Evolutionary conservation across 1,284 basidiomycete genomes (phyloP), one percentile per base, ranked within the genome.

Genomic region (Puccinia polysora): DNA sequence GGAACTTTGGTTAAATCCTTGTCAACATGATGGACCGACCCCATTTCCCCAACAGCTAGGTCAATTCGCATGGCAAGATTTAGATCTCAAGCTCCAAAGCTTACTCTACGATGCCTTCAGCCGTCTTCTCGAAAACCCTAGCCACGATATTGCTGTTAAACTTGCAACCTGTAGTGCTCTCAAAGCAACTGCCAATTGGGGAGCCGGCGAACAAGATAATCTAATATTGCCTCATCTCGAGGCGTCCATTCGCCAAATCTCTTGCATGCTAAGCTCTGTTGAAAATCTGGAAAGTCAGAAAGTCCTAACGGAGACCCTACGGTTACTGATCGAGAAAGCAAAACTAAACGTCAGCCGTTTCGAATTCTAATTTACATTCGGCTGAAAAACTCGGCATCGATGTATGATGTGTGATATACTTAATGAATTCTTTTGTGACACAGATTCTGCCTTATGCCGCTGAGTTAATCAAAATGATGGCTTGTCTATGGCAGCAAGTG

Each of bases 251-350:
- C 32, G 40, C 15, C 65, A 67, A 18, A 67, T 67, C 36, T 67
- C 65, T 30, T n/a, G 38, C 20, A 40, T 67, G 38, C 53, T 67
- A 23, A 67, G 36, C 15, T 67, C n/a, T 8, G 65, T 67, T 38
- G 65, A 67, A 45, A 67, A 67, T 30, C 52, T 67, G 12, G 65
- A 67, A 38, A 67, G 65, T 25, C 65, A 67, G 23, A 67, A 67
- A 20, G 38, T 67, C 52, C 45, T 67, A 52, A 67, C 65, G 20
- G 65, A 67, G 56, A 67, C 65, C 30, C 30, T 67, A 23, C 34
- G 52, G 12, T 52, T 67, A 7, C 50, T 67, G 18, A 67, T 67
- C 15, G 50, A 67, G 50, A 67, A 67, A 67, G 65, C 52, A 30
- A 38, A 52, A 50, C 23, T n/a, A 23, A 64, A 64, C 47, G 60